Evolutionary conservation across 106 monocot species (phyloP), one percentile per base, ranked within the genome.

Genomic region (Allium sativum): DNA sequence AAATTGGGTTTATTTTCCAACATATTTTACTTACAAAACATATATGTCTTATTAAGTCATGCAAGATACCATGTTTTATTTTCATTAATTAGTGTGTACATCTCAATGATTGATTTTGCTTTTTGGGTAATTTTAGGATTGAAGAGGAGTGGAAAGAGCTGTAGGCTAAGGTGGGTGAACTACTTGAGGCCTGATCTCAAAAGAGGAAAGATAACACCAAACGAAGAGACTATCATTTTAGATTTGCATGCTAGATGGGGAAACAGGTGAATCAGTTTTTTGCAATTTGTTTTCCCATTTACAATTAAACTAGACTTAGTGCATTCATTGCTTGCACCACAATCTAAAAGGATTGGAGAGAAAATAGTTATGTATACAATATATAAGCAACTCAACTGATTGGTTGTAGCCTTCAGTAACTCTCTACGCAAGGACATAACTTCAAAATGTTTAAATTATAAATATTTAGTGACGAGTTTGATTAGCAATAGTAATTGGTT

Each of bases 161-260:
- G 80, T 18, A 71, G 80, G 68, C 62, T 79, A 47, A 79, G 79
- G 40, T 79, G 79, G 79, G 79, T 79, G 69, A 79, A 79, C 67
- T 79, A 79, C 64, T 50, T 81, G 64, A 76, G 81, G 47, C 80
- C 80, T 60, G 80, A 80, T 45, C 80, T 80, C 13, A 80, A 80
- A 54, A 80, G 71, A 48, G 81, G 81, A 21, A 81, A 81, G 65
- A 81, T 81, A 7, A 81, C 81, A 8, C 72, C 81, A 19, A 58
- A 76, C 41, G 81, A 81, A 51, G 81, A 81, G 59, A 66, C 47
- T 18, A 73, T 76, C 72, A 81, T 81, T 18, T 40, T 81, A 8
- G 81, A 81, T 59, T 63, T 81, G 16, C 81, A 81, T 73, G 72
- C 81, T 48, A 69, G 58, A 55, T 81, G 76, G 81, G 81, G 81